Evolutionary conservation across 805 yeast genomes (phyloP).

Genomic region (Lipomyces yamadae): DNA sequence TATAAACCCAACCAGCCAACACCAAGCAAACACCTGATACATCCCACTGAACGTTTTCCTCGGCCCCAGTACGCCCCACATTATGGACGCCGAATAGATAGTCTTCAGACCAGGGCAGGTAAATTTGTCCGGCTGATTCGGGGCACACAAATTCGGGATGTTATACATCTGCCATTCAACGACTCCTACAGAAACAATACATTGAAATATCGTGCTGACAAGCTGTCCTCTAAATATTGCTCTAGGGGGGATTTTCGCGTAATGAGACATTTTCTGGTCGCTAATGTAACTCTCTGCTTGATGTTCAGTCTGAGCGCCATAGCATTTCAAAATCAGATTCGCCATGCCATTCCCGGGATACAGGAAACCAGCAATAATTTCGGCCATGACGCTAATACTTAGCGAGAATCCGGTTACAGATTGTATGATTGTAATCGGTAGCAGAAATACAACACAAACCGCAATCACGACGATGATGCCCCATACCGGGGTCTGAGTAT

Average conservation of each 20-base stretch:
- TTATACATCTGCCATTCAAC: slow-evolving; percentile 50
- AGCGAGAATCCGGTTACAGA: slow-evolving; percentile 66
- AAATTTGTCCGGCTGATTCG: slow-evolving; percentile 52
- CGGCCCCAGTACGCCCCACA: slow-evolving; percentile 74
- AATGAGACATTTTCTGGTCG: slow-evolving; percentile 68
- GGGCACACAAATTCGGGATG: slow-evolving; percentile 52
- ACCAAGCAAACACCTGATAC: slow-evolving; percentile 61
- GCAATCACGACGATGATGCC: slow-evolving; percentile 62
- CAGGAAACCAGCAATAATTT: slow-evolving; percentile 67
- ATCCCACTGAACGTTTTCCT: slow-evolving; percentile 60
- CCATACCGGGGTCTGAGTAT: slow-evolving; percentile 63
- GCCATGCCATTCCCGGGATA: slow-evolving; percentile 68
- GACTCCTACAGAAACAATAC: slow-evolving; percentile 51
- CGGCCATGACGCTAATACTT: slow-evolving; percentile 66
- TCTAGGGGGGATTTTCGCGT: slow-evolving; percentile 66
- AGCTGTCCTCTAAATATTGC: slow-evolving; percentile 60
- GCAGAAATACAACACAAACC: slow-evolving; percentile 58
- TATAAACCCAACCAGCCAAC: slow-evolving; percentile 63
- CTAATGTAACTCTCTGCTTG: slow-evolving; percentile 61
- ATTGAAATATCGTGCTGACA: slow-evolving; percentile 53
- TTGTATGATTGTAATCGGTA: slow-evolving; percentile 66
- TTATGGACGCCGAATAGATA: slow-evolving; percentile 60
- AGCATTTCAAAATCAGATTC: slow-evolving; percentile 64
- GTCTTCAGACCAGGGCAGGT: slow-evolving; percentile 55
- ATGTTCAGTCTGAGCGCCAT: slow-evolving; percentile 60